Base-by-base conservation (phyloP, 805 yeast genomes). In the Ogataea saltuana region DNA sequence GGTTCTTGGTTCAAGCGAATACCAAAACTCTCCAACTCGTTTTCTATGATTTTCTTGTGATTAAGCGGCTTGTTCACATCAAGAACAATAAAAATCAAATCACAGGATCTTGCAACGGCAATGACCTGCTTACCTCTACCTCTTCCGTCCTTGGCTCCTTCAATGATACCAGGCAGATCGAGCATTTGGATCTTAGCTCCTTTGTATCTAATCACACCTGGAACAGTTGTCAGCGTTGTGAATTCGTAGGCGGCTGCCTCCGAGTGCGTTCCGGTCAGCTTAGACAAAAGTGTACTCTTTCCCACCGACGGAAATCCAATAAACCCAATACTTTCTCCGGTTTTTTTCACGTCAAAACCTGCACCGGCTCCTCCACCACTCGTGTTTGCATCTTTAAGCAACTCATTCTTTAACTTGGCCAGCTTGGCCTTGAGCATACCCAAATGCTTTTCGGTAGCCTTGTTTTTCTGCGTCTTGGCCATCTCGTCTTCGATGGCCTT, bases 171-270 rank as follows among this genome's bases (percentile, higher is more conserved):
- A 7, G 95, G 95, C 50, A 86, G 77, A 76, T 86, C 95, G 58
- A 86, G 68, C 95, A 93, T 88, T 71, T 93, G 99, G 52, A 93
- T 84, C 71, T 88, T 91, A 41, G 99, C 98, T 60, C 99, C 99
- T 56, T 90, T 88, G 62, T 88, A 91, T 67, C 86, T 84, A 61
- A 93, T 89, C 32, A 88, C 88, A 67, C 99, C 98, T 0, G 98
- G 98, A 44, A 93, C 98, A 0, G 99, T 91, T 20, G 97, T 93
- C 61, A 93, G 76, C 0, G 99, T 93, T 20, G 99, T 93, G 72
- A 93, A 93, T 68, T 93, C 99, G 62, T 91, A 91, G 5, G 88
- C 98, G 9, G 98, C 97, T n/a, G 85, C 97, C 67, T 91, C 99
- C 1, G 96, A 85, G 61, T 88, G 95, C 3, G 97, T 90, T 50